These are phyloP conservation scores for Dryadomyces quercivorus DNA, from an alignment of 2,329 filamentous ascomycete genomes.

Conservation along the genomic window DNA sequence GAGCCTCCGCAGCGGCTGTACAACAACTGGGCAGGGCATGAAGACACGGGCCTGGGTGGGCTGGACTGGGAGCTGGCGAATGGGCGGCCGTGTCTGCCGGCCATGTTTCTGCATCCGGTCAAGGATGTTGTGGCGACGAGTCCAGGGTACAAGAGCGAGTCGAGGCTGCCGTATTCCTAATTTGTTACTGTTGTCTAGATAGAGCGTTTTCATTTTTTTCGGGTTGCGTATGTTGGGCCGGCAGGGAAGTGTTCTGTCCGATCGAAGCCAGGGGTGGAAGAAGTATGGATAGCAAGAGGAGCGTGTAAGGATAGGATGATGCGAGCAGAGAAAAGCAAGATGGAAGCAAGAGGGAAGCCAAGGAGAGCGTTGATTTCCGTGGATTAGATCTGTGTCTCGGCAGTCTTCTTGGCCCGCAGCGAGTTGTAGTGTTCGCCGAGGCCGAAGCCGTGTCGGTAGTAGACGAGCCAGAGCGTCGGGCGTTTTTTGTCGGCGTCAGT, in stretches of 20 bases:
- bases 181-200: background rate
- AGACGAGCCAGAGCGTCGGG: slow-evolving; percentile 76
- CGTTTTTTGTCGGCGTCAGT: slow-evolving; percentile 16
- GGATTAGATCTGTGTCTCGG: too few relatives aligned
- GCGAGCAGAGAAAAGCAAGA: background rate
- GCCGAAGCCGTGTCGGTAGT: slow-evolving; percentile 88
- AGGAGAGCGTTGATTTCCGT: too few relatives aligned
- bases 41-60: slow-evolving; percentile 42
- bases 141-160: slow-evolving; percentile 28
- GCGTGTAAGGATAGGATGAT: background rate
- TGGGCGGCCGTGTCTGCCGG: slow-evolving; percentile 45
- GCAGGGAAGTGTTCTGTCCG: too few relatives aligned
- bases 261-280: background rate
- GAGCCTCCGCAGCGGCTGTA: slow-evolving; percentile 44
- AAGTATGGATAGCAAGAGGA: background rate
- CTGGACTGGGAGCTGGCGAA: slow-evolving; percentile 41
- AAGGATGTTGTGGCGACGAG: slow-evolving; percentile 43
- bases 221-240: too few relatives aligned
- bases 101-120: slow-evolving; percentile 47
- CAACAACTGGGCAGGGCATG: slow-evolving; percentile 52
- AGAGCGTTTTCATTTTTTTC: too few relatives aligned
- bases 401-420: slow-evolving; percentile 34
- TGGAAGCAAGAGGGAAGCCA: too few relatives aligned
- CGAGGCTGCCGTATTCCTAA: slow-evolving; percentile 22
- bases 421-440: slow-evolving; percentile 98